These are phyloP conservation scores for Quercus cerris DNA, from an alignment of 306 rosid species.

Conservation along the genomic window DNA sequence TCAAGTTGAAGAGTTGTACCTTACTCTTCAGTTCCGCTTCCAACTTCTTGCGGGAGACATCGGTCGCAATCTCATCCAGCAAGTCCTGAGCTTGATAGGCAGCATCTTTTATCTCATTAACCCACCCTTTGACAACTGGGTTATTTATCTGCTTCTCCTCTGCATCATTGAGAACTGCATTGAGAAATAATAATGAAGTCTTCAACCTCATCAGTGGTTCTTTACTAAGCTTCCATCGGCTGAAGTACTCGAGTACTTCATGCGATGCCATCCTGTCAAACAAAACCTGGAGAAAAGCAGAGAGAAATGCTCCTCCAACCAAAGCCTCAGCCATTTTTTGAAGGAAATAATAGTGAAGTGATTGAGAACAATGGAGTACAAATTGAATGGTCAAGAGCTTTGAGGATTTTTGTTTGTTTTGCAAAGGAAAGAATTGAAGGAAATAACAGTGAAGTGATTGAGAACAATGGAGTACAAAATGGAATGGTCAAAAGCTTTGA, in stretches of 20 bases:
- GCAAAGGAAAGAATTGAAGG: too few species aligned
- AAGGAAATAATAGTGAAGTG: too few species aligned
- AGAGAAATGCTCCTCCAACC: conserved; percentile 16
- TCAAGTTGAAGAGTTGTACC: background rate
- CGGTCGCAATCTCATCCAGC: background rate
- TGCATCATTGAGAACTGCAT: conserved; percentile 10
- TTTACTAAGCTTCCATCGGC: background rate
- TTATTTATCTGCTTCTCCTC: conserved; percentile 14
- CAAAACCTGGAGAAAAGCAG: conserved; percentile 10
- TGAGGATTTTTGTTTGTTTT: too few species aligned
- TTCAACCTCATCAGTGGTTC: background rate
- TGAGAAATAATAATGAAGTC: background rate
- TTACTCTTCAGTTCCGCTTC: background rate
- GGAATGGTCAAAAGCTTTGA: too few species aligned
- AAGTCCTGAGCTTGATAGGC: conserved; percentile 12
- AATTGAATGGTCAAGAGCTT: too few species aligned
- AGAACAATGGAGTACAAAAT: too few species aligned
- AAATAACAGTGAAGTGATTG: too few species aligned
- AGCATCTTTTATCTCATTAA: conserved; percentile 12
- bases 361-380: too few species aligned
- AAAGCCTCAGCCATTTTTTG: background rate
- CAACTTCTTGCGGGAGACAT: background rate
- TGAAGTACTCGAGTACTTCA: background rate
- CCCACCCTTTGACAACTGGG: background rate
- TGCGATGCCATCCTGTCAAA: conserved; percentile 4